A percentile compares a stretch with the other conserved stretches of the same genome.
Evolutionary conservation across 1,284 basidiomycete species (phyloP).

Genomic region (Boletellus deceptivus): DNA sequence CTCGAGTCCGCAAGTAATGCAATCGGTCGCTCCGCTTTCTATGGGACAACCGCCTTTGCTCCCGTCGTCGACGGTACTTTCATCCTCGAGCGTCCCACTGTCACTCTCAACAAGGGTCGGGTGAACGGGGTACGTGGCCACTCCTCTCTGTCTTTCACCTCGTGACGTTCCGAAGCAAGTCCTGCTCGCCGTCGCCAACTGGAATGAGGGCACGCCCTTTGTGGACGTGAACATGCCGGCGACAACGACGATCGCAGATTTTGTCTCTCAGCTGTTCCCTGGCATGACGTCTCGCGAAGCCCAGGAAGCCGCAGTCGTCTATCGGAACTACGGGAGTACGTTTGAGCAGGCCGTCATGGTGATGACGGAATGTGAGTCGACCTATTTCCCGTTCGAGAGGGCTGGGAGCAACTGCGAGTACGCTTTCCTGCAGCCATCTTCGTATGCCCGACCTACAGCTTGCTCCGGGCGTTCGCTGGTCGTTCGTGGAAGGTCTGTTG

Average conservation of each 20-base stretch:
- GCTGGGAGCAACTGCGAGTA: too few species aligned
- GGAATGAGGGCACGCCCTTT: conserved; percentile 21
- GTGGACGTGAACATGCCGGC: background rate
- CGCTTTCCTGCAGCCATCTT: too few species aligned
- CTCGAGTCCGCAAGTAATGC: conserved; percentile 21
- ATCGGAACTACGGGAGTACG: conserved; percentile 10
- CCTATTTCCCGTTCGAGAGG: too few species aligned
- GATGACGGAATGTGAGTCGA: conserved; percentile 21
- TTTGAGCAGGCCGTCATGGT: conserved; percentile 14
- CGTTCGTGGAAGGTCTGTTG: conserved; percentile 24
- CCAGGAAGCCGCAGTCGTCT: conserved; percentile 9
- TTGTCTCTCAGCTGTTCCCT: conserved; percentile 25
- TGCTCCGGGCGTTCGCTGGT: conserved; percentile 16
- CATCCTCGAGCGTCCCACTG: conserved; percentile 32
- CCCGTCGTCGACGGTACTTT: conserved; percentile 37
- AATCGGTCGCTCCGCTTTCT: conserved; percentile 21
- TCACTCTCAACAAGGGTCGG: conserved; percentile 23
- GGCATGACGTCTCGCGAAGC: conserved; percentile 9
- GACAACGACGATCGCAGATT: conserved; percentile 10
- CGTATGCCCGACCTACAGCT: conserved; percentile 19
- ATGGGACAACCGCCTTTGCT: conserved; percentile 26
- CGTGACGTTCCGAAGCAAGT: conserved; percentile 10
- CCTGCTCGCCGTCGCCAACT: conserved; percentile 12
- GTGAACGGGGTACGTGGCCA: conserved; percentile 11
- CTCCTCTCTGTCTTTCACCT: background rate